Evolutionary conservation across 2,329 filamentous ascomycete species (phyloP), one percentile per base, ranked within the genome.

Genomic region (Drechmeria coniospora): DNA sequence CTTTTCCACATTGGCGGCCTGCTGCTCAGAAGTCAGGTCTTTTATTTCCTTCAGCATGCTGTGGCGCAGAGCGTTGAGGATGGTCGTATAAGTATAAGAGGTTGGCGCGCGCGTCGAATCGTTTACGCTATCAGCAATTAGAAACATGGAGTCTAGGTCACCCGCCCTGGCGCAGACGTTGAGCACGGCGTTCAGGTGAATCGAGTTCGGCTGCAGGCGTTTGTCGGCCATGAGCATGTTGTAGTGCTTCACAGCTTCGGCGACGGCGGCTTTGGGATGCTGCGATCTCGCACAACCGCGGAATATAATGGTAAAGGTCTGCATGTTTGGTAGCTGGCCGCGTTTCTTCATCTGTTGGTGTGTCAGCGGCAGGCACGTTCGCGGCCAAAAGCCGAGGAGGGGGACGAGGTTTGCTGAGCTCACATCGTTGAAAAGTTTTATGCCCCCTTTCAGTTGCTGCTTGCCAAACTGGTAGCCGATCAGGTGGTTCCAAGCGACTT

Each of bases 391-490:
- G n/a, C n/a, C n/a, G n/a, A n/a, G n/a, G n/a, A 15, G 14, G 9
- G 14, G 21, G 14, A 15, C 12, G 10, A 16, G 5, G 13, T 13
- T 25, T 16, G 16, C 22, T 26, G 10, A 15, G 33, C 61, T 36
- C 50, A 80, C 79, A 51, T 95, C 87, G 50, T 94, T 93, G 57
- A 74, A 94, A n/a, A 83, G 60, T 53, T 79, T 84, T 32, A 92
- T 54, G 12, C 80, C 86, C 13, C 61, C 56, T 33, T 64, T 63
- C 19, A 83, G 51, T 28, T 64, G 63, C 23, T 68, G 60, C 15
- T 71, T 59, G 23, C 64, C 54, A 49, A 94, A 56, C 35, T 71
- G 61, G 49, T 83, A 72, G 32, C 76, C 67, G 31, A 98, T 75
- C 24, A 93, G 53, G 45, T 80, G 70, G 51, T 95, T 95, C 86